phyloP scores from a whole-genome alignment of 2,329 filamentous ascomycete species.

The Cytospora mali region DNA sequence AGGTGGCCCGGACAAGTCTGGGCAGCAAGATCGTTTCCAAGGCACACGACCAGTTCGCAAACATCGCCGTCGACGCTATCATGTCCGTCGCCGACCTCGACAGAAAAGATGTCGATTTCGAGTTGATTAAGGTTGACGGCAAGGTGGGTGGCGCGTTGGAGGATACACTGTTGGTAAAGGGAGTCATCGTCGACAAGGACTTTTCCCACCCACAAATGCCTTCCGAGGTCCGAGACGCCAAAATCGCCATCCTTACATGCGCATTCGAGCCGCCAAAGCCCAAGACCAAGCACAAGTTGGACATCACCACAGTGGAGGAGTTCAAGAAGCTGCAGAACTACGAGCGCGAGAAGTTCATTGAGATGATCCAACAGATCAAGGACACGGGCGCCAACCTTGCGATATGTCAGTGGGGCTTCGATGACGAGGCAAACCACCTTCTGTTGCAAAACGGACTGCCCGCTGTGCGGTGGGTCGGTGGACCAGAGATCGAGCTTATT shows the following conservation, averaged over 20 bases:
- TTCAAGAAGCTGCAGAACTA: slow-evolving; percentile 98
- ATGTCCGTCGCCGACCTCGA: slow-evolving; percentile 95
- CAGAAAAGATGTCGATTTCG: slow-evolving; percentile 96
- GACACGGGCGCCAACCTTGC: slow-evolving; percentile 94
- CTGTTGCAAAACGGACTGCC: slow-evolving; percentile 94
- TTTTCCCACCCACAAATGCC: slow-evolving; percentile 99
- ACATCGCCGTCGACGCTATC: slow-evolving; percentile 96
- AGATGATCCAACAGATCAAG: slow-evolving; percentile 99
- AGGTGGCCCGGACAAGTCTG: slow-evolving; percentile 92
- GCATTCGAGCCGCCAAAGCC: slow-evolving; percentile 98
- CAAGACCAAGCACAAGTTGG: slow-evolving; percentile 99
- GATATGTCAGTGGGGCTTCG: slow-evolving; percentile 99
- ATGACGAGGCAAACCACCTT: slow-evolving; percentile 97
- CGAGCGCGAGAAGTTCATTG: slow-evolving; percentile 92
- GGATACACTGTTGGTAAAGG: slow-evolving; percentile 92
- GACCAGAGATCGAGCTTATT: slow-evolving; percentile 96
- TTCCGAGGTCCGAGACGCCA: slow-evolving; percentile 89
- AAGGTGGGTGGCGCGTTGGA: slow-evolving; percentile 95
- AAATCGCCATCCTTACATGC: slow-evolving; percentile 96
- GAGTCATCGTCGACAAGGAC: slow-evolving; percentile 99
- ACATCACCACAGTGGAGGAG: slow-evolving; percentile 95
- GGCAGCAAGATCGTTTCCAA: slow-evolving; percentile 99
- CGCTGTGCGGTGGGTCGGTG: slow-evolving; percentile 96
- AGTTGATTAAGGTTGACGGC: slow-evolving; percentile 98
- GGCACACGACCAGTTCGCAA: slow-evolving; percentile 95